Conservation (phyloP, 306 rosid genomes). For the Comarum palustre region DNA sequence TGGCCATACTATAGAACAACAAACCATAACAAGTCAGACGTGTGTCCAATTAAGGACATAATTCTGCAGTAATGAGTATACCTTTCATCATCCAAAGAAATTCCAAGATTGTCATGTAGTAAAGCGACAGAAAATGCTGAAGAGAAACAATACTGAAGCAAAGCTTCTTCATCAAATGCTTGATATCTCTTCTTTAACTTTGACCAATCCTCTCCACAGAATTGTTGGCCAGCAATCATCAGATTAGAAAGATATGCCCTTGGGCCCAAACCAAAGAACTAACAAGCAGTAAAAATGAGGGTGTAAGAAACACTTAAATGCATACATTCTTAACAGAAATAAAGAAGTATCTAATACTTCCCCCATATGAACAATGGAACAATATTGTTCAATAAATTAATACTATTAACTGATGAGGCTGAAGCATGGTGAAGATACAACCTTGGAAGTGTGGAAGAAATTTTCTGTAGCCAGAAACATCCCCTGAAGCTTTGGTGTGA, state of each 20-base stretch:
- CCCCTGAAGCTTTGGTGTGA: slow-evolving; percentile 78
- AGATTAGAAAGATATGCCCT: slow-evolving; percentile 70
- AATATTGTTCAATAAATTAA: slow-evolving; percentile 2
- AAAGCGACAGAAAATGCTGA: slow-evolving; percentile 88
- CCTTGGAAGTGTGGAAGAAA: slow-evolving; percentile 93
- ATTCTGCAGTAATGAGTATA: slow-evolving; percentile 23
- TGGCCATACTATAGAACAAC: neutral
- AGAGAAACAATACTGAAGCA: slow-evolving; percentile 86
- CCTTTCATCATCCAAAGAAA: slow-evolving; percentile 83
- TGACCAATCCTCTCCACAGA: slow-evolving; percentile 84
- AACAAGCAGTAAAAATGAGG: slow-evolving; percentile 11
- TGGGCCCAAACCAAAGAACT: slow-evolving; percentile 76
- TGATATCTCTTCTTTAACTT: slow-evolving; percentile 50
- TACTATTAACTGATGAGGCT: slow-evolving; percentile 20
- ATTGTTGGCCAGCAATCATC: slow-evolving; percentile 72
- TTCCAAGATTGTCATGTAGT: slow-evolving; percentile 92
- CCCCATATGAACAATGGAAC: slow-evolving; percentile 20
- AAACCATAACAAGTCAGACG: neutral
- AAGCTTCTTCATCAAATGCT: slow-evolving; percentile 60
- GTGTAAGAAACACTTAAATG: slow-evolving; percentile 12
- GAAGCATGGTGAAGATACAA: slow-evolving; percentile 25
- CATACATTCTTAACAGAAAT: slow-evolving; percentile 11
- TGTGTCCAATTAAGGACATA: neutral
- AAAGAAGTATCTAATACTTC: neutral
- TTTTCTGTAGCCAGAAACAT: slow-evolving; percentile 94